Percentiles rank a stretch among this genome's conserved stretches.
Conservation (phyloP, 306 rosid species). For the Mimosa pudica region DNA sequence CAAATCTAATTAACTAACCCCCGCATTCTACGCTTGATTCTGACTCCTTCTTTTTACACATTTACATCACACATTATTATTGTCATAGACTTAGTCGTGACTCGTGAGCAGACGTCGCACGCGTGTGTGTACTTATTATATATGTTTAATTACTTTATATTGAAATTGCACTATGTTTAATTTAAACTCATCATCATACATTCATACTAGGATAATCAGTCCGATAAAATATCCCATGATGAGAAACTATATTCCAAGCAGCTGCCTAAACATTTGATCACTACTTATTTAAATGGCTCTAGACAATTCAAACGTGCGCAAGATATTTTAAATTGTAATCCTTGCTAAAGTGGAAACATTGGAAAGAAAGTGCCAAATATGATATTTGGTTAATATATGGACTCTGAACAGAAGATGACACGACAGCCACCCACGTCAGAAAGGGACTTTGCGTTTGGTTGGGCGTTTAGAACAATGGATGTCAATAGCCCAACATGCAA, state of each 20-base stretch:
- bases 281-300: neutral
- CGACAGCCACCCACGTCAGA: too few species aligned
- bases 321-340: neutral
- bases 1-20: neutral
- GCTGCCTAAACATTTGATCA: neutral
- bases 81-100: neutral
- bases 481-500: too few species aligned
- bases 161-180: neutral
- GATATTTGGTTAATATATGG: too few species aligned
- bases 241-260: neutral
- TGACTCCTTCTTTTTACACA: neutral
- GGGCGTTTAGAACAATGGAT: too few species aligned
- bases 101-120: neutral
- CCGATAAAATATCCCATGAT: neutral
- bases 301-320: neutral
- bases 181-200: too few species aligned
- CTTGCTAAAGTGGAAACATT: neutral
- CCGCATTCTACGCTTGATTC: constrained; percentile 1
- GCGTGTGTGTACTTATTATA: neutral
- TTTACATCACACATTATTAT: neutral
- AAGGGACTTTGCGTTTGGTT: too few species aligned
- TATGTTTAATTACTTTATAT: too few species aligned
- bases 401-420: too few species aligned
- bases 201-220: neutral
- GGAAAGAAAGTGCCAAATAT: neutral